These are phyloP conservation scores for Pythium brachiatum DNA, from an alignment of 352 stramenopile genomes.

Conservation along the genomic window DNA sequence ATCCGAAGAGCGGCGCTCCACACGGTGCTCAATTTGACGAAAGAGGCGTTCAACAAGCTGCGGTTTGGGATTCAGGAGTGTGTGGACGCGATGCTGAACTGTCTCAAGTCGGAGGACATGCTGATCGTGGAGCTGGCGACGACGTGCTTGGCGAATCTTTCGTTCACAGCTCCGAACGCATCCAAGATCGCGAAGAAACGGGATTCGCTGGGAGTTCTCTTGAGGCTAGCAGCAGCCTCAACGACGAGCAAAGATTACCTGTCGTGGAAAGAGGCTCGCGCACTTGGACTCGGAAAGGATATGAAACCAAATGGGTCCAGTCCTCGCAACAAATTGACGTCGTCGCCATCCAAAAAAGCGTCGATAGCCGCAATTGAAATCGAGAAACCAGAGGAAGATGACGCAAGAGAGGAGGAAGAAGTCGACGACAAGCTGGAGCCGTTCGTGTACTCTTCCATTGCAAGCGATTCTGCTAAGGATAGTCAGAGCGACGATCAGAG, in stretches of 20 bases:
- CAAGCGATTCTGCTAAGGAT: neutral
- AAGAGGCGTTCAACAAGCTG: conserved; percentile 78
- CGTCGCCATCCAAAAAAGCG: neutral
- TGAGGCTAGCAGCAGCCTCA: conserved; percentile 50
- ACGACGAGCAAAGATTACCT: conserved; percentile 46
- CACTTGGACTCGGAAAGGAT: conserved; percentile 17
- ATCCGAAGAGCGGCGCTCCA: conserved; percentile 55
- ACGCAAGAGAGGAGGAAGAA: conserved; percentile 24
- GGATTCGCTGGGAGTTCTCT: conserved; percentile 36
- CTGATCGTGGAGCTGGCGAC: conserved; percentile 60
- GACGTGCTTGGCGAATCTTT: conserved; percentile 65
- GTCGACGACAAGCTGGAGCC: conserved; percentile 30
- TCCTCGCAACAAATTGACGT: neutral
- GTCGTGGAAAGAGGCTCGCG: conserved; percentile 42
- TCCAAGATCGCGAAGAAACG: conserved; percentile 37
- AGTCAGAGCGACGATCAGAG: conserved; percentile 8
- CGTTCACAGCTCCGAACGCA: conserved; percentile 48
- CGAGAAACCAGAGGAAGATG: neutral
- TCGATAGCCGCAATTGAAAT: neutral
- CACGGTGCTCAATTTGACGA: conserved; percentile 59
- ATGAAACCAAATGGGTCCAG: neutral
- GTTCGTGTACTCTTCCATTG: conserved; percentile 20
- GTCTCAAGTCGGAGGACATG: conserved; percentile 57
- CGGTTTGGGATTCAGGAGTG: conserved; percentile 62
- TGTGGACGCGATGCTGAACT: conserved; percentile 46